These are phyloP conservation scores for Aspergillus oerlinghausenensis DNA, from an alignment of 2,329 filamentous ascomycete species.

Conservation along the genomic window DNA sequence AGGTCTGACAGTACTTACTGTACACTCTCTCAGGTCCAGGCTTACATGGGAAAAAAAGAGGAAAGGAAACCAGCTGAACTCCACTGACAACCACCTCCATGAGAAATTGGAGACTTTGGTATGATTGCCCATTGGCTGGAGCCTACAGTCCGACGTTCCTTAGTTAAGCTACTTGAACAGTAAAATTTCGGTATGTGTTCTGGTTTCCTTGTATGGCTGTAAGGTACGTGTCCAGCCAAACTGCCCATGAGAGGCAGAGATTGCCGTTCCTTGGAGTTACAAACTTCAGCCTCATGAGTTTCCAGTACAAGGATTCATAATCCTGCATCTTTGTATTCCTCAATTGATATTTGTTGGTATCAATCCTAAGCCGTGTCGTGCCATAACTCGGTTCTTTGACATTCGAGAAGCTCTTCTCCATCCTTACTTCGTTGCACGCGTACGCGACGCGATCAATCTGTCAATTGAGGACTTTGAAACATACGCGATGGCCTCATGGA, in stretches of 20 bases:
- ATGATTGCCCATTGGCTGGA: conserved; percentile 10
- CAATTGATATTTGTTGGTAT: neutral
- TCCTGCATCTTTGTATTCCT: too few species aligned
- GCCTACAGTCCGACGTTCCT: neutral
- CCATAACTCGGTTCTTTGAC: neutral
- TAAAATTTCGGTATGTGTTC: neutral
- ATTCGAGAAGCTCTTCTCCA: neutral
- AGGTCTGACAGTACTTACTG: neutral
- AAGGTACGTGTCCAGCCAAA: neutral
- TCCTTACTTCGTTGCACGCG: conserved; percentile 3
- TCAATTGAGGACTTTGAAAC: neutral
- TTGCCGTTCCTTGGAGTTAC: neutral
- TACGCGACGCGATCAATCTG: conserved; percentile 16
- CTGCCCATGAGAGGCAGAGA: neutral
- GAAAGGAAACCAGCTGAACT: neutral
- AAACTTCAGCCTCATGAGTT: neutral
- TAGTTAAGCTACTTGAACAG: neutral
- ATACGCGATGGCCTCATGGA: too few species aligned
- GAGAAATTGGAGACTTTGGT: conserved; percentile 3
- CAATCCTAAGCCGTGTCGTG: neutral
- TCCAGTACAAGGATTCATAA: neutral
- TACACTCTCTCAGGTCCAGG: neutral
- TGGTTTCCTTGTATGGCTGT: neutral
- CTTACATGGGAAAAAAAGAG: neutral
- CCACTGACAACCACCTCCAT: conserved; percentile 11